Evolutionary conservation across 1,139 yeast species (phyloP).

Genomic region (Taphrina wiesneri): DNA sequence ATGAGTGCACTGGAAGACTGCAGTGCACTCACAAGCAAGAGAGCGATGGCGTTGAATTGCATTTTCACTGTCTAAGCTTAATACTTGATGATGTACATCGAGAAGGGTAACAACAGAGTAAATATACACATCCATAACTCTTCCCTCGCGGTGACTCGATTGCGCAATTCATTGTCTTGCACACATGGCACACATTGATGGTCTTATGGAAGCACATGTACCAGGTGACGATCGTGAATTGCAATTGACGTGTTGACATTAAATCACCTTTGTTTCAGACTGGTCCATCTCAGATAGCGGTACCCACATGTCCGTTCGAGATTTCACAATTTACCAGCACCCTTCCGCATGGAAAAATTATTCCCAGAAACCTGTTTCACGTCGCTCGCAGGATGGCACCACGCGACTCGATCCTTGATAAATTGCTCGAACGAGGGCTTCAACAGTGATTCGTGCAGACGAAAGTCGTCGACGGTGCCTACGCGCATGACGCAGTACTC

Average conservation of each 20-base stretch:
- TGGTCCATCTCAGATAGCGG: neutral
- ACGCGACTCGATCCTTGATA: neutral
- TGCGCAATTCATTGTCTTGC: too few relatives aligned
- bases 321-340: neutral
- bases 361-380: neutral
- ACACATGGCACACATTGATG: too few relatives aligned
- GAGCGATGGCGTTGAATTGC: neutral
- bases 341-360: too few relatives aligned
- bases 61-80: neutral
- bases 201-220: neutral
- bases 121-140: too few relatives aligned
- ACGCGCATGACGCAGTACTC: slow-evolving; percentile 1
- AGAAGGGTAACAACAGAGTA: too few relatives aligned
- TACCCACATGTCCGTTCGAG: neutral
- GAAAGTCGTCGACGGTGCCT: slow-evolving; percentile 7
- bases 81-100: too few relatives aligned
- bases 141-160: too few relatives aligned
- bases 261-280: too few relatives aligned
- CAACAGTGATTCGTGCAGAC: neutral
- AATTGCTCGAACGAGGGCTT: neutral
- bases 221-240: too few relatives aligned
- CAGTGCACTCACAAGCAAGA: neutral
- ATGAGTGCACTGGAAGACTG: neutral
- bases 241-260: too few relatives aligned
- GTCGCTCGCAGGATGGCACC: neutral